Base-by-base conservation (phyloP, 2,329 filamentous ascomycete genomes). In the Aureobasidium sp. region DNA sequence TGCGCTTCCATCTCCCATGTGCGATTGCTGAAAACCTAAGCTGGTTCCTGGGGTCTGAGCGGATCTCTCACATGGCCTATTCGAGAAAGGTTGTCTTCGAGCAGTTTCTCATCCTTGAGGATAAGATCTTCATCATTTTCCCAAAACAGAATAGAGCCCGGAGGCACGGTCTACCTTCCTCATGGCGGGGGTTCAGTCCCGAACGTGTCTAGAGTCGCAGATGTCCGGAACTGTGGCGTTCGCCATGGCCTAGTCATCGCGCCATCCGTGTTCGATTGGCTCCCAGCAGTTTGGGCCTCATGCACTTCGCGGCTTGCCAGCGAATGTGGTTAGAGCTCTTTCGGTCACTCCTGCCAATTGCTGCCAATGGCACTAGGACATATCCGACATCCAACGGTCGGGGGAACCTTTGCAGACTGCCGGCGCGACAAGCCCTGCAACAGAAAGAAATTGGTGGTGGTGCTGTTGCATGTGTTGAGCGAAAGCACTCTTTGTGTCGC, bases 371-470 rank as follows among this genome's bases (percentile, higher is more conserved):
- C 48, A 51, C 48, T 51, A 51, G 48, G 48, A 51, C 35, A 40
- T 51, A 19, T 30, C 48, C 48, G 48, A 41, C 48, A 49, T 25
- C 37, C 30, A 51, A 51, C 48, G 48, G 48, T 40, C 48, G 48
- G 48, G 48, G 48, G 32, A 37, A 41, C 37, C 48, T 32, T 41
- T 21, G 34, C 32, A 37, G 24, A 29, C 25, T 50, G 45, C 45
- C 35, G 45, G 35, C 45, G 45, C 45, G 34, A 38, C 35, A 50
- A 50, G 35, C 32, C n/a, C 17, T 32, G 48, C 35, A 34, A 25
- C 45, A 39, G n/a, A 40, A 27, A 27, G 27, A 51, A 41, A 40
- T 51, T 51, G n/a, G n/a, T n/a, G n/a, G n/a, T n/a, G n/a, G n/a
- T n/a, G 29, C 34, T 38, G 34, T 49, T 49, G 45, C 34, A 49